A percentile compares a stretch with the other conserved stretches of the same genome.
phyloP scores from a whole-genome alignment of 495 filamentous ascomycete species.

The Penicillium argentinense region DNA sequence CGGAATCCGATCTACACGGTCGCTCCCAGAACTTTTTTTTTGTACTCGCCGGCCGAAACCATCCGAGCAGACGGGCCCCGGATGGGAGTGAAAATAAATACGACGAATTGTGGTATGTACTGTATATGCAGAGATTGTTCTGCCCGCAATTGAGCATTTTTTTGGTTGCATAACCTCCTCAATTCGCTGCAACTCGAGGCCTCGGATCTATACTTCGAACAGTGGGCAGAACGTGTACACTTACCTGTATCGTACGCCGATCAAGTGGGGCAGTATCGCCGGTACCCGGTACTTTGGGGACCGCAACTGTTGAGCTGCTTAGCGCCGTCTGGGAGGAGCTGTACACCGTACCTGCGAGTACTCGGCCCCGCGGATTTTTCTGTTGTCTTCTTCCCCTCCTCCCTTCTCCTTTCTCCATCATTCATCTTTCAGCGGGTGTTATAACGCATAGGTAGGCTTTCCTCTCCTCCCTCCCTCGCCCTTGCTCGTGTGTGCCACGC shows the following conservation, averaged over 20 bases:
- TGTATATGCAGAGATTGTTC: too few relatives aligned
- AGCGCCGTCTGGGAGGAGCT: constrained; percentile 23
- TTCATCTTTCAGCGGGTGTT: constrained; percentile 19
- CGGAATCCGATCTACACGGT: constrained; percentile 11
- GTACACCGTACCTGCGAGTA: constrained; percentile 37
- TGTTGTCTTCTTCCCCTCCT: constrained; percentile 24
- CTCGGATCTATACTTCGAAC: too few relatives aligned
- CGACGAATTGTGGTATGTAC: not conserved
- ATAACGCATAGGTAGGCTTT: constrained; percentile 21
- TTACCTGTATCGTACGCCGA: not conserved
- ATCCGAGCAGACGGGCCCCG: too few relatives aligned
- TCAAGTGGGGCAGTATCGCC: constrained; percentile 14
- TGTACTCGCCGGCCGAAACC: not conserved
- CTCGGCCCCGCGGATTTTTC: constrained; percentile 31
- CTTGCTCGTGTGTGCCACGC: constrained; percentile 2
- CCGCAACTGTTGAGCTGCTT: constrained; percentile 26
- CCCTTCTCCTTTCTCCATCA: constrained; percentile 18
- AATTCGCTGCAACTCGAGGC: too few relatives aligned
- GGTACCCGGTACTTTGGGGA: constrained; percentile 32
- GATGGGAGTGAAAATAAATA: not conserved
- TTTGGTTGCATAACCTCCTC: too few relatives aligned
- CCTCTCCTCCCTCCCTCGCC: constrained; percentile 3
- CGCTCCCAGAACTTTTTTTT: constrained; percentile 1
- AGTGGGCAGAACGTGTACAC: too few relatives aligned
- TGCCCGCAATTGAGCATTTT: not conserved